Percentiles rank a stretch among this genome's conserved stretches.
Evolutionary conservation across 2,329 filamentous ascomycete genomes (phyloP).

Genomic region (Alternaria tenuissima): DNA sequence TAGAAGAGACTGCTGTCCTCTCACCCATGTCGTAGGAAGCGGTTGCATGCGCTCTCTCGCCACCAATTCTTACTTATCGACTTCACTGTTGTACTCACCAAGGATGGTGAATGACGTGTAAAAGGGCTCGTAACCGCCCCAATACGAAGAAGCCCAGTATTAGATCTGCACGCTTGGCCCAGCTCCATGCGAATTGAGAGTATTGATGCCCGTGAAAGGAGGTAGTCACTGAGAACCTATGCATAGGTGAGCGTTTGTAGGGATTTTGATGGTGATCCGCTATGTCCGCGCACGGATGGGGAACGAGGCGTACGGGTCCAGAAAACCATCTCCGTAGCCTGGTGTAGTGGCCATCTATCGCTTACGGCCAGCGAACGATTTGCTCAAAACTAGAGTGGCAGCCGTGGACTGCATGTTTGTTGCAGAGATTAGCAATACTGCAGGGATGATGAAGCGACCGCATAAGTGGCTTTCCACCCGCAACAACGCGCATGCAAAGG

Average conservation of each 20-base stretch:
- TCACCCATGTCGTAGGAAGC: background rate
- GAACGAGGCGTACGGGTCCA: background rate
- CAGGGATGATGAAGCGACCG: slow-evolving; percentile 5
- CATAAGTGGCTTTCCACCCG: slow-evolving; percentile 6
- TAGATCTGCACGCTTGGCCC: background rate
- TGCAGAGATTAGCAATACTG: slow-evolving; percentile 4
- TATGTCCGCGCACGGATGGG: slow-evolving; percentile 4
- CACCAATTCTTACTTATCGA: background rate
- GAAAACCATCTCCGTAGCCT: background rate
- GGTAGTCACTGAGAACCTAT: background rate
- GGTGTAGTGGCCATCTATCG: background rate
- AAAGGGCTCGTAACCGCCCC: background rate
- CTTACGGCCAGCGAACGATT: background rate
- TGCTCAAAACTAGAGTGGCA: background rate
- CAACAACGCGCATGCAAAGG: slow-evolving; percentile 7
- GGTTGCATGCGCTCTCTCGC: background rate
- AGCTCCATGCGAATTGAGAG: background rate
- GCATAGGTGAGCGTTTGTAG: slow-evolving; percentile 1
- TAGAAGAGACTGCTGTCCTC: background rate
- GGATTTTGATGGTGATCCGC: background rate
- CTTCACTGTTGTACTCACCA: background rate
- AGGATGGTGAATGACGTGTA: background rate
- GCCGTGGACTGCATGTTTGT: background rate
- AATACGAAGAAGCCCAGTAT: background rate
- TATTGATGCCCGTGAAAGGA: background rate